Conservation (phyloP, 805 yeast genomes). For the Candida incommunis region DNA sequence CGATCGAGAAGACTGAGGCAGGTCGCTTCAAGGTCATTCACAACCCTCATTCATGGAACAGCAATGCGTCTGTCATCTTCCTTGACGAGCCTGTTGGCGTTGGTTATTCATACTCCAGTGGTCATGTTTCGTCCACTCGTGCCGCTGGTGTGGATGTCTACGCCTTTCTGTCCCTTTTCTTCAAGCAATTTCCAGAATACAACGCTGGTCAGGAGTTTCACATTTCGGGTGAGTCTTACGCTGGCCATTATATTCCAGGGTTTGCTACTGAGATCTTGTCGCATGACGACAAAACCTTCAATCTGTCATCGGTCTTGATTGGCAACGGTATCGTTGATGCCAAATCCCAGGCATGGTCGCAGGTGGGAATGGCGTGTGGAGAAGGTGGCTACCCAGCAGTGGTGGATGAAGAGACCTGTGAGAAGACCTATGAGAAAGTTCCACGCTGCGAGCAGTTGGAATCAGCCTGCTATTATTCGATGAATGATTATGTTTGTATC, state of each 20-base stretch:
- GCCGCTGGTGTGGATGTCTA: slow-evolving; percentile 77
- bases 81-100: slow-evolving; percentile 84
- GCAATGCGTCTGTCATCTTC: slow-evolving; percentile 72
- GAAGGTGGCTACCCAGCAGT: slow-evolving; percentile 75
- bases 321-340: slow-evolving; percentile 91
- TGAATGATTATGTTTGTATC: slow-evolving; percentile 66
- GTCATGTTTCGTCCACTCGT: slow-evolving; percentile 53
- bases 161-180: slow-evolving; percentile 66
- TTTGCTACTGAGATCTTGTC: slow-evolving; percentile 70
- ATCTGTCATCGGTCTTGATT: slow-evolving; percentile 64
- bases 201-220: slow-evolving; percentile 44
- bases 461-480: slow-evolving; percentile 55
- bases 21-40: slow-evolving; percentile 37
- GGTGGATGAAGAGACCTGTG: slow-evolving; percentile 63
- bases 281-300: slow-evolving; percentile 45
- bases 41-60: slow-evolving; percentile 76
- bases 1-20: slow-evolving; percentile 36
- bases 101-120: slow-evolving; percentile 58
- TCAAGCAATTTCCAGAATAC: slow-evolving; percentile 55
- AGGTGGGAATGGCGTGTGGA: slow-evolving; percentile 93
- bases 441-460: slow-evolving; percentile 65
- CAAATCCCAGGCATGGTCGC: slow-evolving; percentile 59
- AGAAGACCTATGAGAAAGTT: slow-evolving; percentile 43
- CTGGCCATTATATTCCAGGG: slow-evolving; percentile 85
- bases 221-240: slow-evolving; percentile 83